phyloP scores from a whole-genome alignment of 192 early-diverging fungal species.

The Pilaira anomala region DNA sequence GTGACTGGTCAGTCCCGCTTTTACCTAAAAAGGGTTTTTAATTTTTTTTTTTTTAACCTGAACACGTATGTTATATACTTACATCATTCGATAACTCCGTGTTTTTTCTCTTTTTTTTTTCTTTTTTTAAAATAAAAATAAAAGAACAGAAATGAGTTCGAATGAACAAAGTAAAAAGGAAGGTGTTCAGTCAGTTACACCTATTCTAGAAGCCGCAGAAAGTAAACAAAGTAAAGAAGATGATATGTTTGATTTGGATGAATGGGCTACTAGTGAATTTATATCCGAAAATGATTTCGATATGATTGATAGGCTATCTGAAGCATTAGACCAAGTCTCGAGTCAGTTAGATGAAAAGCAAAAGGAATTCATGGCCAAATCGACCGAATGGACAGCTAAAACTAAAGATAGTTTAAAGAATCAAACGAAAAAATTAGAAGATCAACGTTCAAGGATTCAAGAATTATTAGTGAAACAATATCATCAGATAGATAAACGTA shows the following conservation, averaged over 20 bases:
- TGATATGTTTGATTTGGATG: slow-evolving; percentile 12
- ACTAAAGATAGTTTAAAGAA: slow-evolving; percentile 21
- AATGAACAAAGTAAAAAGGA: too few relatives aligned
- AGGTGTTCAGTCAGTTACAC: too few relatives aligned
- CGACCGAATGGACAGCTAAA: slow-evolving; percentile 33
- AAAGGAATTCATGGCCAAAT: slow-evolving; percentile 26
- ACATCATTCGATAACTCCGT: too few relatives aligned
- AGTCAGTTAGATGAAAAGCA: slow-evolving; percentile 30
- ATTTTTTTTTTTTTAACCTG: too few relatives aligned
- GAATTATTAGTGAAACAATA: slow-evolving; percentile 26
- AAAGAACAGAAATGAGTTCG: too few relatives aligned
- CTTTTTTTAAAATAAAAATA: too few relatives aligned
- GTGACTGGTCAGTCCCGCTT: too few relatives aligned
- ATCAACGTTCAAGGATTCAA: slow-evolving; percentile 24
- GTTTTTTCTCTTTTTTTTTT: too few relatives aligned
- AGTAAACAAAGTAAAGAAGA: not conserved
- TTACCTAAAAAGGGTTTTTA: too few relatives aligned
- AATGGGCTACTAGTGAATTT: slow-evolving; percentile 16
- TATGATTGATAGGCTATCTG: slow-evolving; percentile 38
- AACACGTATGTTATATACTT: too few relatives aligned
- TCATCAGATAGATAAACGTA: slow-evolving; percentile 22
- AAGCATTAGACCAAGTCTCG: slow-evolving; percentile 33
- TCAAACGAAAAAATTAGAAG: slow-evolving; percentile 34
- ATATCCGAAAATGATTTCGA: slow-evolving; percentile 42
- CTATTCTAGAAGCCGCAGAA: not conserved